phyloP scores from a whole-genome alignment of 441 rosid genomes.

The Capsella rubella region DNA sequence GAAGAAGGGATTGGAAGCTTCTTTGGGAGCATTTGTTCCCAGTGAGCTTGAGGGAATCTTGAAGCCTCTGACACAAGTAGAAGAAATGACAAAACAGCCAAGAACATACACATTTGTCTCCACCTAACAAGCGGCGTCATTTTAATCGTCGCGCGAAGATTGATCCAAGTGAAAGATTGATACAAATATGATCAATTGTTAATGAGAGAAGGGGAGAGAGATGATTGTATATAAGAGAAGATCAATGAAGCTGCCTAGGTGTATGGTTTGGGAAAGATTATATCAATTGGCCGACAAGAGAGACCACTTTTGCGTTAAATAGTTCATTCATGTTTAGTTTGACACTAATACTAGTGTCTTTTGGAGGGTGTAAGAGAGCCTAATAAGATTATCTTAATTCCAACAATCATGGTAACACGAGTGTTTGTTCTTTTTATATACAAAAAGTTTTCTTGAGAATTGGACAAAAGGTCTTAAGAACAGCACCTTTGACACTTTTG shows the following conservation, averaged over 20 bases:
- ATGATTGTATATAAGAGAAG: constrained; percentile 40
- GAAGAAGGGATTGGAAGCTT: constrained; percentile 80
- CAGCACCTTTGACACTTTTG: constrained; percentile 57
- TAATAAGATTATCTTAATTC: constrained; percentile 42
- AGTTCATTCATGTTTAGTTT: constrained; percentile 37
- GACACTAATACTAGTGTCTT: constrained; percentile 46
- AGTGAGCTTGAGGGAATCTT: constrained; percentile 65
- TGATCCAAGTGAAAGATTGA: neutral
- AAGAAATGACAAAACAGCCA: constrained; percentile 53
- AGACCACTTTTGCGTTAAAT: constrained; percentile 49
- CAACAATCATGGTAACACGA: constrained; percentile 42
- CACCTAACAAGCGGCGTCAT: constrained; percentile 50
- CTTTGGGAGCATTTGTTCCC: constrained; percentile 93
- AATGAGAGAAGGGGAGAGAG: constrained; percentile 21
- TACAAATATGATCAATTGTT: constrained; percentile 13
- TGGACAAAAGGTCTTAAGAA: constrained; percentile 39
- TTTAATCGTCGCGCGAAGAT: constrained; percentile 23
- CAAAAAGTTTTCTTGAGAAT: constrained; percentile 27
- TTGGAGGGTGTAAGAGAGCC: constrained; percentile 51
- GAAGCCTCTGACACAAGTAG: constrained; percentile 59
- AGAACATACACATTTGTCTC: constrained; percentile 55
- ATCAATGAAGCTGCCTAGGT: constrained; percentile 58
- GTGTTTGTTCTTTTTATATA: constrained; percentile 41
- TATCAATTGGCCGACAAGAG: constrained; percentile 79
- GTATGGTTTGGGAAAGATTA: constrained; percentile 72